These are phyloP conservation scores for Pelagomonas calceolata DNA, from an alignment of 108 stramenopile species.

Conservation along the genomic window DNA sequence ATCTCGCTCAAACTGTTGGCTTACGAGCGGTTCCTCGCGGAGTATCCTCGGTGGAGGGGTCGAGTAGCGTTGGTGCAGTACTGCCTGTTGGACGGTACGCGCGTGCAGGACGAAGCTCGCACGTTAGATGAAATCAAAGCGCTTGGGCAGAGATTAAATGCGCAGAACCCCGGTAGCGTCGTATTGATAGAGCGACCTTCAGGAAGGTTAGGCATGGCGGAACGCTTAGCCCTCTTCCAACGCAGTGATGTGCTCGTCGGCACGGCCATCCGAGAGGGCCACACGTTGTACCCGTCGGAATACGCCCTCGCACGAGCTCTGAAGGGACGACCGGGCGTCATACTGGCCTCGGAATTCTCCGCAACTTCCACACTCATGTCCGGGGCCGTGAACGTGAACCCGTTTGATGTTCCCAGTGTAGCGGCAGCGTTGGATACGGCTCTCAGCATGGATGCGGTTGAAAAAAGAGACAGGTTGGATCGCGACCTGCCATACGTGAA, in stretches of 20 bases:
- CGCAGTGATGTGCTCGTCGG: constrained; percentile 72
- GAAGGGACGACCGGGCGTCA: constrained; percentile 84
- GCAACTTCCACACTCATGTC: constrained; percentile 88
- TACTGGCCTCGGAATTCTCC: constrained; percentile 91
- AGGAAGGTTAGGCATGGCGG: constrained; percentile 57
- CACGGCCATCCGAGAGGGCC: constrained; percentile 85
- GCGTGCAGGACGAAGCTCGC: constrained; percentile 66
- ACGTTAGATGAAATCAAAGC: constrained; percentile 58
- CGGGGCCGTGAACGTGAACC: constrained; percentile 93
- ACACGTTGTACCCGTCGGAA: constrained; percentile 92
- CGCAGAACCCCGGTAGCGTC: constrained; percentile 67
- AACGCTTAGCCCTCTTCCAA: constrained; percentile 72
- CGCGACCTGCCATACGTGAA: constrained; percentile 94
- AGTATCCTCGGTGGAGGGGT: constrained; percentile 74
- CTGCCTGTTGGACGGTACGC: constrained; percentile 62
- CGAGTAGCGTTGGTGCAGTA: constrained; percentile 89
- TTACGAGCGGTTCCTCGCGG: constrained; percentile 79
- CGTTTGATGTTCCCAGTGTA: constrained; percentile 78
- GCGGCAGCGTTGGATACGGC: constrained; percentile 83
- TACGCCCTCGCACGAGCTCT: constrained; percentile 69
- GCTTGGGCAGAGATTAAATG: constrained; percentile 67
- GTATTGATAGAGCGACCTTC: constrained; percentile 76
- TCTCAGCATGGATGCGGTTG: constrained; percentile 63
- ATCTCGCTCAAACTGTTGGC: constrained; percentile 84
- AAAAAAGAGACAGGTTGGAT: constrained; percentile 61